Evolutionary conservation across 1,139 yeast species (phyloP), one percentile per base, ranked within the genome.

Genomic region (Taiozyma onychis): DNA sequence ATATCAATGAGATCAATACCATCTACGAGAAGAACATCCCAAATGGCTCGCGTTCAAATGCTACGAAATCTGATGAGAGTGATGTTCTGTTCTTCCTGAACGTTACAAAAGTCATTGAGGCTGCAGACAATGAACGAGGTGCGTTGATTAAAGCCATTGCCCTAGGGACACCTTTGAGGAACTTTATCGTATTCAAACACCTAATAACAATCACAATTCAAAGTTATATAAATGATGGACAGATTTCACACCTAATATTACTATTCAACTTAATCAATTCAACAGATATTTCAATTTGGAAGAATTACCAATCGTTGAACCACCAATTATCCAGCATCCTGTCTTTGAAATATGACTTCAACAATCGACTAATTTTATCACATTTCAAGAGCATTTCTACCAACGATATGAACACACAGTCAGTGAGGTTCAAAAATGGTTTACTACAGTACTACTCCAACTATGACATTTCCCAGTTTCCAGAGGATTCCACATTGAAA

Each of bases 231-330:
- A 21, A 48, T 0, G 59, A 59, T 41, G 54, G 53, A 5, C 51
- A 51, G 14, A n/a, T 59, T 11, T 13, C 50, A 4, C 61, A 57
- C 41, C 41, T 60, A 10, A 41, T 56, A 2, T 41, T 57, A 1
- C 37, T 60, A 21, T 60, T 53, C 52, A 59, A 60, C 41, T 50
- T 53, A 18, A 47, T 58, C 7, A 60, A 60, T 44, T 41, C 50
- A 14, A 57, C 53, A 7, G 63, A 60, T 28, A 50, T 51, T 14
- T 49, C 63, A 5, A 30, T 59, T 10, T 60, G 60, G 60, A 52
- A 46, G 13, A 44, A 45, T 7, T 60, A 54, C 27, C 28, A 53
- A 9, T 9, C 39, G 2, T 39, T 46, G 8, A 55, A 58, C 24
- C 44, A 49, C 7, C 48, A 51, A 9, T 39, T 60, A 3, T 49